These are phyloP conservation scores for Lasiodiplodia gonubiensis DNA, from an alignment of 2,329 filamentous ascomycete species.

Conservation along the genomic window DNA sequence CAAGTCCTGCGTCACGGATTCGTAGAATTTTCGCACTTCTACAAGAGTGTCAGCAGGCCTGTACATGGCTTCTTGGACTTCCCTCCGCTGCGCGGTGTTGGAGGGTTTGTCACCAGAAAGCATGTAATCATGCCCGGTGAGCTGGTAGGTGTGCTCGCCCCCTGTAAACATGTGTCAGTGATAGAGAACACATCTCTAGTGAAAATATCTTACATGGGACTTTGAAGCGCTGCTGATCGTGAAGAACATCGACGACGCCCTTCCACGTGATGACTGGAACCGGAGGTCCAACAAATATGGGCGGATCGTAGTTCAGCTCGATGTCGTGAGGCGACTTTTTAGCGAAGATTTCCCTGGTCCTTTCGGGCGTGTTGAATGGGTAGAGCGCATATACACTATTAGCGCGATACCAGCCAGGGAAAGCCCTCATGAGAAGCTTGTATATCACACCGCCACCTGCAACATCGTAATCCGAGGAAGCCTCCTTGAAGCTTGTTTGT, in stretches of 20 bases:
- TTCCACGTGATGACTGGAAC: conserved; percentile 35
- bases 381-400: conserved; percentile 39
- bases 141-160: conserved; percentile 35
- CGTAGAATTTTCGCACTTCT: conserved; percentile 35
- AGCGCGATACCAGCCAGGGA: conserved; percentile 34
- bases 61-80: conserved; percentile 32
- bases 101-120: conserved; percentile 32
- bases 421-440: conserved; percentile 33
- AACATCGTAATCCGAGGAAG: conserved; percentile 28
- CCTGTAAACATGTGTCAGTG: conserved; percentile 7
- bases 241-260: conserved; percentile 36
- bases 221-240: conserved; percentile 37
- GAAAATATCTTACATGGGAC: conserved; percentile 34
- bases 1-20: conserved; percentile 36
- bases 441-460: conserved; percentile 31
- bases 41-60: conserved; percentile 30
- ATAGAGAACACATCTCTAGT: no score
- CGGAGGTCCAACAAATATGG: conserved; percentile 29
- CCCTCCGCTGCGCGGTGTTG: conserved; percentile 31
- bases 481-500: conserved; percentile 27
- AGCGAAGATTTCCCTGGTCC: conserved; percentile 33
- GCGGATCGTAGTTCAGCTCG: conserved; percentile 36
- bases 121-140: conserved; percentile 37
- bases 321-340: conserved; percentile 30
- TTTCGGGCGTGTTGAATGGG: conserved; percentile 37